These are phyloP conservation scores for Parachaetomium inaequale DNA, from an alignment of 495 filamentous ascomycete species.

Conservation along the genomic window DNA sequence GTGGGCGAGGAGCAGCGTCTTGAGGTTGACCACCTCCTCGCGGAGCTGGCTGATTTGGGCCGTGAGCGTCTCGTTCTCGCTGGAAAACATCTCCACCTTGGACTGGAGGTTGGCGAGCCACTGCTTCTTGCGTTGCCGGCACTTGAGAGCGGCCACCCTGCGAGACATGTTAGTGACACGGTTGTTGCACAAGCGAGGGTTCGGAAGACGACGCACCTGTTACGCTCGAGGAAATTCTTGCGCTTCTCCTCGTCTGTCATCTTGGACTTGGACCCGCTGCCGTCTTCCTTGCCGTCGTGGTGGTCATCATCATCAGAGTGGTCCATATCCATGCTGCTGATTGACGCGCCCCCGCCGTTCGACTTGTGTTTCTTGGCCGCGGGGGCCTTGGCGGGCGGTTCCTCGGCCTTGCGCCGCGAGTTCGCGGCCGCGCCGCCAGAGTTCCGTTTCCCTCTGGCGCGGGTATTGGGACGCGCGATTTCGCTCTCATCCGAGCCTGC, in stretches of 20 bases:
- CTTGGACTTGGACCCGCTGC: slow-evolving; percentile 53
- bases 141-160: slow-evolving; percentile 94
- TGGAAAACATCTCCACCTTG: slow-evolving; percentile 88
- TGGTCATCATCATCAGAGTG: slow-evolving; percentile 36
- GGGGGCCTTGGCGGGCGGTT: slow-evolving; percentile 59
- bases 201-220: slow-evolving; percentile 67
- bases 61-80: slow-evolving; percentile 85
- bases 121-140: slow-evolving; percentile 97
- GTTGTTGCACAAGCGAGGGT: background rate
- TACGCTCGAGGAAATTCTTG: slow-evolving; percentile 95
- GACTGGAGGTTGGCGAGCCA: slow-evolving; percentile 94
- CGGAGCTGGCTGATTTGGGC: slow-evolving; percentile 76
- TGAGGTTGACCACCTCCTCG: slow-evolving; percentile 93
- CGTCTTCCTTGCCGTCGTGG: slow-evolving; percentile 50
- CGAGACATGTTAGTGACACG: background rate
- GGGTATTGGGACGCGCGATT: slow-evolving; percentile 55
- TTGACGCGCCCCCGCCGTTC: slow-evolving; percentile 39
- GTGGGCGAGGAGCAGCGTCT: slow-evolving; percentile 87
- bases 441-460: slow-evolving; percentile 67
- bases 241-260: slow-evolving; percentile 99
- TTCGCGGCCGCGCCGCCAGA: slow-evolving; percentile 28
- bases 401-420: slow-evolving; percentile 77
- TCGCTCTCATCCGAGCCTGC: slow-evolving; percentile 74
- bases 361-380: slow-evolving; percentile 70
- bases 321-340: slow-evolving; percentile 32